Base-by-base conservation (phyloP, 345 rosid species). In the Noccaea bulbosa region DNA sequence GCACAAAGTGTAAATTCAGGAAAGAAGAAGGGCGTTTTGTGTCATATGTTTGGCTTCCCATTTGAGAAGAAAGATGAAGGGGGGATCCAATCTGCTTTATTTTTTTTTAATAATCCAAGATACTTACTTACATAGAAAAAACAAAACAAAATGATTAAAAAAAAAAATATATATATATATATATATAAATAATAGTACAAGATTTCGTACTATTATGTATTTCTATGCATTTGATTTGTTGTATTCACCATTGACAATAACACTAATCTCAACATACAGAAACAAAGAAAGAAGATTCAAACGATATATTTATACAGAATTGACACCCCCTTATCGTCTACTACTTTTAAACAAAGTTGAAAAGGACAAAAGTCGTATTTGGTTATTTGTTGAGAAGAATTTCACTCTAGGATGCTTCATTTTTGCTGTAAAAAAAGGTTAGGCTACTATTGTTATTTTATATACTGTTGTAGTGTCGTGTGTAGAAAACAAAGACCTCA, bases 1-100 rank as follows among this genome's bases (percentile, higher is more conserved):
- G 87, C 82, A 78, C 37, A 71, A 77, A 70, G 32, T 40, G 91
- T 83, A 88, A 88, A 85, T 86, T 75, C 45, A 27, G 45, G 8
- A 47, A 9, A 20, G 16, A 6, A 8, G 2, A 33, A 33, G 41
- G 60, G 57, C 12, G 17, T 30, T 34, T 52, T 30, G 17, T 30
- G 17, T 54, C 8, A 55, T 15, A 34, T 14, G 38, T 32, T 0
- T 3, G 2, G 10, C 5, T 5, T 46, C 22, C 8, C 63, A 59
- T 67, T 11, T 35, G 47, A 20, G 14, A 65, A 49, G n/a, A 66
- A 50, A 66, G 4, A 46, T 46, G 65, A 45, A 53, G 51, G 24
- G n/a, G 2, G 24, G 30, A 27, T 27, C 30, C 30, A 2, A 27
- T 27, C 30, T 27, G 3, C 30, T 4, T 27, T 27, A 27, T 27